Base-by-base conservation (phyloP, 129 eudicot genomes). In the Chrysanthemum seticuspe region DNA sequence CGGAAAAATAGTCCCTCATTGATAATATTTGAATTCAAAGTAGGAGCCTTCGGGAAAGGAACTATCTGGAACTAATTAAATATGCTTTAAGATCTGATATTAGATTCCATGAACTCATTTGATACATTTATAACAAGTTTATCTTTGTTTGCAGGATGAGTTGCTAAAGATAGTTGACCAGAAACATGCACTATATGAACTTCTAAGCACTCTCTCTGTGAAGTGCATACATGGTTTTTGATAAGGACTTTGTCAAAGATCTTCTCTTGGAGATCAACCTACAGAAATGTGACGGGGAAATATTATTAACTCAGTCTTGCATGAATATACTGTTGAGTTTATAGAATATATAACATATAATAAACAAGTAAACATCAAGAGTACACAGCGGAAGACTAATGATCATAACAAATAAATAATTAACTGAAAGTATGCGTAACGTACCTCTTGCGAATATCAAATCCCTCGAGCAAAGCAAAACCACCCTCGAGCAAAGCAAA, bases 221-320 rank as follows among this genome's bases (percentile, higher is more conserved):
- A 94, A 94, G 79, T 88, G 97, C 99, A 36, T 83, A 86, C 84
- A 11, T 85, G 67, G 87, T 90, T 27, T 94, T 88, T 75, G 86
- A 87, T 85, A 94, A 88, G 83, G 96, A 94, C 47, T 92, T 86
- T 73, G 97, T 88, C 66, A 94, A 87, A 84, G 96, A 94, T 79
- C 82, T 94, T 80, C 77, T 94, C 80, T 68, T 57, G 44, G 96
- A 87, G 86, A 74, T 69, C 27, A 82, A 81, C 29, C 25, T 45
- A 36, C 93, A 83, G 68, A 90, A 88, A 80, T 69, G 85, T 45
- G 79, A 88, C 52, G 97, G 88, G 72, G 79, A 61, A 74, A 80
- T 78, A 31, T 72, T 81, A 49, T 69, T 76, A 52, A 79, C 79
- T 70, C 76, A 86, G 83, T 83, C 97, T 79, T 86, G 97, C 91